Evolutionary conservation across 495 filamentous ascomycete genomes (phyloP).

Genomic region (Aspergillus heteromorphus): DNA sequence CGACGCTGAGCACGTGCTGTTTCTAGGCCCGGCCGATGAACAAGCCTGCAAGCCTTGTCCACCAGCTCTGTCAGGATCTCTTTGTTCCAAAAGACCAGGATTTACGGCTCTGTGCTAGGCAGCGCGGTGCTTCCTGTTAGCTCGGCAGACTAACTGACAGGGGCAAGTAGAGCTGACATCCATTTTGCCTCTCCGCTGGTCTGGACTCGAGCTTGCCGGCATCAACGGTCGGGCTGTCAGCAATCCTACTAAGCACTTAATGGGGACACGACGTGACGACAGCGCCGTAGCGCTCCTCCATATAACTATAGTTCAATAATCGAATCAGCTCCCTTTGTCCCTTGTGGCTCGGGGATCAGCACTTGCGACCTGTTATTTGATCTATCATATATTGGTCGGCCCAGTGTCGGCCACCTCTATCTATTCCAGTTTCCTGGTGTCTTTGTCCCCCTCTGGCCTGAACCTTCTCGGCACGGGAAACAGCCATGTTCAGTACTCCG

Average conservation of each 20-base stretch:
- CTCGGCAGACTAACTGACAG: neutral
- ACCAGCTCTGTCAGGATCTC: neutral
- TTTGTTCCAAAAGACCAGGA: neutral
- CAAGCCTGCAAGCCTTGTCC: neutral
- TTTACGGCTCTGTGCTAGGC: neutral
- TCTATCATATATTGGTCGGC: neutral
- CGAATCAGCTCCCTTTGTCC: neutral
- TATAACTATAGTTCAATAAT: neutral
- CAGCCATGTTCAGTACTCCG: neutral
- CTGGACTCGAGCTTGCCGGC: neutral
- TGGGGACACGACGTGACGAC: neutral
- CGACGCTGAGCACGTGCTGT: slow-evolving; percentile 19
- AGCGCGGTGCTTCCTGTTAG: neutral
- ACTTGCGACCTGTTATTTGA: neutral
- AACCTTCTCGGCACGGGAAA: slow-evolving; percentile 1
- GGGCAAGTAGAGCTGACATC: neutral
- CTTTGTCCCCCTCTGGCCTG: neutral
- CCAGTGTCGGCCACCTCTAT: neutral
- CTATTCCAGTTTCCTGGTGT: neutral
- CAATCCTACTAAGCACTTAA: neutral
- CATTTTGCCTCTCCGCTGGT: neutral
- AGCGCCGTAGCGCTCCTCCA: neutral
- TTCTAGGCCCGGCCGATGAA: neutral
- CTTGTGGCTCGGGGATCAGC: neutral
- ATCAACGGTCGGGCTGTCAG: neutral